Evolutionary conservation across 2,329 filamentous ascomycete species (phyloP).

Genomic region (Massarina eburnea): DNA sequence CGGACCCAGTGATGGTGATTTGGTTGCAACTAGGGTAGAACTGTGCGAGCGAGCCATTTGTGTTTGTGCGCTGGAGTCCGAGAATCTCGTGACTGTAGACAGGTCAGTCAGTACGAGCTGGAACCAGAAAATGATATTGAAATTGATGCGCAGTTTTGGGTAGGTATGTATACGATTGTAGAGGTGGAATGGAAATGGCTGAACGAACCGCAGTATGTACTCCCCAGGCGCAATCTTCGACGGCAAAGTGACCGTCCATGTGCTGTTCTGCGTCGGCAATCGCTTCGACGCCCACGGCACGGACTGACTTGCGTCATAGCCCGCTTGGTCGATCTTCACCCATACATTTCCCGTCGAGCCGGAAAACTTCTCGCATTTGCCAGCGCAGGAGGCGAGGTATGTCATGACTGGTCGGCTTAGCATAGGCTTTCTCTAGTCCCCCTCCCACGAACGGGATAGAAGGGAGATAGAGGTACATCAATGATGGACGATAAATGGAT

Average conservation of each 20-base stretch:
- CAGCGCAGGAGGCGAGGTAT: conserved; percentile 10
- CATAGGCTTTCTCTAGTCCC: too few species aligned
- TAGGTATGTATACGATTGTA: too few species aligned
- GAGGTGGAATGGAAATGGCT: neutral
- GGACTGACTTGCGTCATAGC: conserved; percentile 7
- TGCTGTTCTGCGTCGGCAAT: conserved; percentile 7
- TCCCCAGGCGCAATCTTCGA: conserved; percentile 6
- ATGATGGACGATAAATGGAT: too few species aligned
- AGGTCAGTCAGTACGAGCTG: neutral
- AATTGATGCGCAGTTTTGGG: too few species aligned
- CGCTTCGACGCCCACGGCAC: conserved; percentile 11
- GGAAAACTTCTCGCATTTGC: conserved; percentile 4
- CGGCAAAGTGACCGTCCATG: conserved; percentile 10
- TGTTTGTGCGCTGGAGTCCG: conserved; percentile 6
- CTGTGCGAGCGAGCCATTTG: conserved; percentile 7
- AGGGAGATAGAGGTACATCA: too few species aligned
- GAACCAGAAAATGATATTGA: too few species aligned
- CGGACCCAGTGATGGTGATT: conserved; percentile 9
- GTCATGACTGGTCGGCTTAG: conserved; percentile 3
- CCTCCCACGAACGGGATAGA: too few species aligned
- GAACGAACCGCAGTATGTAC: conserved; percentile 6
- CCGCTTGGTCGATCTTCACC: conserved; percentile 13
- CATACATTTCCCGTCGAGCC: conserved; percentile 9
- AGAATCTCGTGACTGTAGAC: conserved; percentile 11
- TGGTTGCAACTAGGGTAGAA: conserved; percentile 12